Percentiles rank a stretch among this genome's conserved stretches.
phyloP scores from a whole-genome alignment of 768 basidiomycete genomes.

The Holtermannia corniformis region DNA sequence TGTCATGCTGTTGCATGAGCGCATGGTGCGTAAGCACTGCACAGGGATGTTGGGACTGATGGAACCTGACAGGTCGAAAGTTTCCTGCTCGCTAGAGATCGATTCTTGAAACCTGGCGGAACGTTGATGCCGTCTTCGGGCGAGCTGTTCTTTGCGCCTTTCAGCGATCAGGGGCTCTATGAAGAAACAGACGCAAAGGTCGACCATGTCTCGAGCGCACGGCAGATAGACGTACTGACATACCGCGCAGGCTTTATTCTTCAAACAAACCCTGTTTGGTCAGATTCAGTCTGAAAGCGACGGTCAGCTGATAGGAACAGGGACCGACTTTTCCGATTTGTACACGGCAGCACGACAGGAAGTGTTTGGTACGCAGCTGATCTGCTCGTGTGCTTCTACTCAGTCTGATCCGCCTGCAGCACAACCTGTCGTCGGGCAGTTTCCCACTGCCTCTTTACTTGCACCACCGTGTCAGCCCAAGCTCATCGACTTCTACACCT shows the following conservation, averaged over 20 bases:
- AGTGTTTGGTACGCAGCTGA: constrained; percentile 30
- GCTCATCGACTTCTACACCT: constrained; percentile 37
- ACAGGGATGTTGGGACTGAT: not conserved
- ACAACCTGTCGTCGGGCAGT: constrained; percentile 39
- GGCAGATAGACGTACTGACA: not conserved
- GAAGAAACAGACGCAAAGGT: constrained; percentile 39
- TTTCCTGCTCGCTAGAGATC: constrained; percentile 35
- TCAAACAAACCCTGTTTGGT: constrained; percentile 38
- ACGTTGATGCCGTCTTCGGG: constrained; percentile 33
- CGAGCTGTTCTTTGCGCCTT: constrained; percentile 35
- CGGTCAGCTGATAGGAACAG: constrained; percentile 5
- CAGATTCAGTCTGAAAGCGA: not conserved
- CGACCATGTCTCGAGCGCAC: not conserved
- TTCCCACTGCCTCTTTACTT: constrained; percentile 31
- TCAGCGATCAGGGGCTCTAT: constrained; percentile 34
- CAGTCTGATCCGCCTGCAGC: constrained; percentile 12
- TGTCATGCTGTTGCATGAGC: constrained; percentile 39
- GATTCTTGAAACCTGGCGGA: constrained; percentile 37
- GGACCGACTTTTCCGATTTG: constrained; percentile 34
- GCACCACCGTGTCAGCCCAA: constrained; percentile 27
- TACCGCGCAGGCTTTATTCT: constrained; percentile 37
- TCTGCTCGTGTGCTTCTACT: not conserved
- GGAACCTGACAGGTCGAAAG: constrained; percentile 31
- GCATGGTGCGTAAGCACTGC: constrained; percentile 30
- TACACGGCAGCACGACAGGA: constrained; percentile 30